phyloP scores from a whole-genome alignment of 2,329 filamentous ascomycete species.

The Aureobasidium melanogenum region DNA sequence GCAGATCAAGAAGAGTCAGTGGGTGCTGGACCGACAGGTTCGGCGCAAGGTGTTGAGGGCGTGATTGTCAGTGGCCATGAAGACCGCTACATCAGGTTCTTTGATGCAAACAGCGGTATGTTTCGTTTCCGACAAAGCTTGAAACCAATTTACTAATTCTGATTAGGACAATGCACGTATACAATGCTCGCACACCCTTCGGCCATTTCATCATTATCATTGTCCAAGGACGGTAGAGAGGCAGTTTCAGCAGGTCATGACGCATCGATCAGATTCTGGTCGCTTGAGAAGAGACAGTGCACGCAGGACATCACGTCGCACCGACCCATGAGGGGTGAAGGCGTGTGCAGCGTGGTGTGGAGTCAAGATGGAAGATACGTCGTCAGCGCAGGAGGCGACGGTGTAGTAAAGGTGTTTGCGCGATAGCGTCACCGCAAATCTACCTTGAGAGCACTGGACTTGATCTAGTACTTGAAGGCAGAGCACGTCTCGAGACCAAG shows the following conservation, averaged over 20 bases:
- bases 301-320: slow-evolving; percentile 92
- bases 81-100: slow-evolving; percentile 92
- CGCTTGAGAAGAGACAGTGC: slow-evolving; percentile 87
- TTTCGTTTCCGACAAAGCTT: slow-evolving; percentile 18
- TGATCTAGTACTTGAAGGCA: neutral
- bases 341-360: slow-evolving; percentile 91
- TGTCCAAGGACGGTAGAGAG: slow-evolving; percentile 88
- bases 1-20: slow-evolving; percentile 64
- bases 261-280: slow-evolving; percentile 93
- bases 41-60: slow-evolving; percentile 67
- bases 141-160: neutral
- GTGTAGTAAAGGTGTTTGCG: slow-evolving; percentile 83
- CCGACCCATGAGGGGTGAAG: slow-evolving; percentile 89
- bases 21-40: slow-evolving; percentile 74
- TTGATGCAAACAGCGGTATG: slow-evolving; percentile 97
- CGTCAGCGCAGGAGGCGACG: slow-evolving; percentile 88
- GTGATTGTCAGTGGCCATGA: slow-evolving; percentile 95
- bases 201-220: slow-evolving; percentile 80
- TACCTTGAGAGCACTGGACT: neutral
- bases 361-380: slow-evolving; percentile 92
- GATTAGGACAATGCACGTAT: slow-evolving; percentile 91
- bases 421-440: slow-evolving; percentile 17
- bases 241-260: slow-evolving; percentile 95
- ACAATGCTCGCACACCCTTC: slow-evolving; percentile 96
- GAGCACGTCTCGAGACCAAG: neutral